Conservation (phyloP, 2,329 filamentous ascomycete species). For the Calonectria ilicicola region DNA sequence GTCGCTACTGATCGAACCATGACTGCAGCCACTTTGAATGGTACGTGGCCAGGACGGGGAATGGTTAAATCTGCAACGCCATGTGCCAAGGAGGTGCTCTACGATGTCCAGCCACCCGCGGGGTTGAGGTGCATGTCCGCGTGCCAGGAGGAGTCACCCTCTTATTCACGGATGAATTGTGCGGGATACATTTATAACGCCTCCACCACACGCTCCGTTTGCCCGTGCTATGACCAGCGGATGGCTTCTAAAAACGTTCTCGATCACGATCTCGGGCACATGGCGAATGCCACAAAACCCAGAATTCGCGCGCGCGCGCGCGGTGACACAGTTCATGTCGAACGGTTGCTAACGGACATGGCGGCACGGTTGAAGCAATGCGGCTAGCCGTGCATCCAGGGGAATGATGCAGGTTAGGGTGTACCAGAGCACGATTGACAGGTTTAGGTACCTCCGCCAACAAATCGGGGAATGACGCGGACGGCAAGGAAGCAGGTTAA, state of each 20-base stretch:
- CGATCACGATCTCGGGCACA: slow-evolving; percentile 1
- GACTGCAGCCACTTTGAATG: slow-evolving; percentile 2
- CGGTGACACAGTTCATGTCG: slow-evolving; percentile 36
- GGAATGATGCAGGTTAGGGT: slow-evolving; percentile 15
- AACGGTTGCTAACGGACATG: slow-evolving; percentile 30
- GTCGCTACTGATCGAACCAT: slow-evolving; percentile 13
- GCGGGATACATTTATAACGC: not conserved
- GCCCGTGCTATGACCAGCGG: slow-evolving; percentile 12
- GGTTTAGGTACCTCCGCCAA: not conserved
- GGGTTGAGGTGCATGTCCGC: not conserved
- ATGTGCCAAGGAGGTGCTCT: not conserved
- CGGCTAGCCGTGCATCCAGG: slow-evolving; percentile 25
- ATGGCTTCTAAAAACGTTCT: slow-evolving; percentile 19
- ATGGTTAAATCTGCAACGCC: slow-evolving; percentile 7
- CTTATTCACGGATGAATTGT: not conserved
- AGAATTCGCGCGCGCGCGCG: slow-evolving; percentile 26
- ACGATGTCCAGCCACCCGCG: not conserved
- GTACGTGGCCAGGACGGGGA: slow-evolving; percentile 11
- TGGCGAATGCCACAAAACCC: slow-evolving; percentile 27
- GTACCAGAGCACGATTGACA: slow-evolving; percentile 8
- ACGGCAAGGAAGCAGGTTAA: slow-evolving; percentile 12
- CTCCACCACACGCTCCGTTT: not conserved
- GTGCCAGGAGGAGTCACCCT: not conserved
- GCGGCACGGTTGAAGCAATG: slow-evolving; percentile 33
- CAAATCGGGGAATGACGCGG: slow-evolving; percentile 16